Percentiles rank a stretch among this genome's conserved stretches.
These are phyloP conservation scores for Kazachstania bromeliacearum DNA, from an alignment of 805 yeast species.

Conservation along the genomic window DNA sequence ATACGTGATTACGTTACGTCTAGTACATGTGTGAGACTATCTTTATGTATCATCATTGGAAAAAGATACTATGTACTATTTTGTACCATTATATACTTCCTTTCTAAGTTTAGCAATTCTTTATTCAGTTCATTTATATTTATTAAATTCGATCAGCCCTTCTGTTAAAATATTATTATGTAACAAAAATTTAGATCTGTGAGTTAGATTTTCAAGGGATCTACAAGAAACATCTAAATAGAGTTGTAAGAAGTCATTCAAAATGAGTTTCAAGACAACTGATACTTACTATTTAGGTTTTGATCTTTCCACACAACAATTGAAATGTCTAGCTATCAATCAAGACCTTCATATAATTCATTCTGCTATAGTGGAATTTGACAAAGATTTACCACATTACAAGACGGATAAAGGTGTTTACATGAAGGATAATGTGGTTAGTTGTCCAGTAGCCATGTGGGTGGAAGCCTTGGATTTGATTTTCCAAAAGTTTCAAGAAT, in stretches of 20 bases:
- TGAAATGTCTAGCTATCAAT: constrained; percentile 63
- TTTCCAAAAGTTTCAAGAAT: constrained; percentile 41
- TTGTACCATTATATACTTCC: too few species aligned
- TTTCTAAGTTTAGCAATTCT: too few species aligned
- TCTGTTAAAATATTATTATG: too few species aligned
- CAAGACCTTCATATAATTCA: constrained; percentile 42
- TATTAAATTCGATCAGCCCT: too few species aligned
- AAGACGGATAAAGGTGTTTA: constrained; percentile 68
- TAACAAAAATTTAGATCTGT: too few species aligned
- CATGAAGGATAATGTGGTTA: constrained; percentile 44
- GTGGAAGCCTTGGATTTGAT: constrained; percentile 68
- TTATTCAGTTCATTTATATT: too few species aligned
- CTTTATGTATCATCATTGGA: too few species aligned
- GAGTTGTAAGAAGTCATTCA: not conserved
- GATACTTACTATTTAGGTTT: constrained; percentile 48
- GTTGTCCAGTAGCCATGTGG: constrained; percentile 87
- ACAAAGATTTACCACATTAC: constrained; percentile 50
- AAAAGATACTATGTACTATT: too few species aligned
- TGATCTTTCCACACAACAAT: constrained; percentile 84
- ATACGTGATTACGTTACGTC: too few species aligned
- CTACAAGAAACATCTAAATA: too few species aligned
- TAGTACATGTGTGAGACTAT: too few species aligned
- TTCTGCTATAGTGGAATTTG: constrained; percentile 65
- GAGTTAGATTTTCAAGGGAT: too few species aligned
- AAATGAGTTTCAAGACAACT: not conserved